A percentile compares a stretch with the other conserved stretches of the same genome.
These are phyloP conservation scores for Vanrija pseudolonga DNA, from an alignment of 1,284 basidiomycete species.

Conservation along the genomic window DNA sequence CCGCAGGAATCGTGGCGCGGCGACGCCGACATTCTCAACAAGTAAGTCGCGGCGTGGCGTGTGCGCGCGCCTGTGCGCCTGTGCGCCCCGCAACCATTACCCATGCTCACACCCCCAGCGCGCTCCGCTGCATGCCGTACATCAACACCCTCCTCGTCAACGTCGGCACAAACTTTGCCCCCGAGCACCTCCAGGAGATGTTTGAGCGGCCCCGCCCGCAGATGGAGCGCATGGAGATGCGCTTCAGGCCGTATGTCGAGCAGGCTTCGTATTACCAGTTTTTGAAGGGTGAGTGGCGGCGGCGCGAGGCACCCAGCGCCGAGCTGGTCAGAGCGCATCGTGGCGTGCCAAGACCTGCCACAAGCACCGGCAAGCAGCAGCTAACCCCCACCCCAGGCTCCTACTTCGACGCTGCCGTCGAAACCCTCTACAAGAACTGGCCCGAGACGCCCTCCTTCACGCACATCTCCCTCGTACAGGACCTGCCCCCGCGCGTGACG, in stretches of 20 bases:
- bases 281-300: slow-evolving; percentile 34
- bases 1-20: slow-evolving; percentile 44
- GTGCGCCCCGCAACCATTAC: background rate
- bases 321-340: background rate
- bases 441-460: slow-evolving; percentile 50
- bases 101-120: slow-evolving; percentile 20
- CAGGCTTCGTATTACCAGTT: slow-evolving; percentile 49
- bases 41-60: slow-evolving; percentile 22
- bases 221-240: slow-evolving; percentile 43
- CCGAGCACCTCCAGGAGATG: slow-evolving; percentile 49
- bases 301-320: too few species aligned
- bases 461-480: slow-evolving; percentile 48
- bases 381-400: slow-evolving; percentile 29
- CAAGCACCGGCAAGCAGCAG: background rate
- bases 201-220: slow-evolving; percentile 36
- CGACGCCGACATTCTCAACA: slow-evolving; percentile 49
- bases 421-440: slow-evolving; percentile 42
- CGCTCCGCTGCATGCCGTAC: slow-evolving; percentile 39
- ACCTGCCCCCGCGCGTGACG: slow-evolving; percentile 44
- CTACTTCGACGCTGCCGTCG: slow-evolving; percentile 50
- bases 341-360: background rate
- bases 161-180: slow-evolving; percentile 50
- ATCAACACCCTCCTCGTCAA: slow-evolving; percentile 41
- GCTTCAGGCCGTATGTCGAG: slow-evolving; percentile 50
- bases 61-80: background rate